Evolutionary conservation across 1,284 basidiomycete species (phyloP).

Genomic region (Ustilago shanxiensis): DNA sequence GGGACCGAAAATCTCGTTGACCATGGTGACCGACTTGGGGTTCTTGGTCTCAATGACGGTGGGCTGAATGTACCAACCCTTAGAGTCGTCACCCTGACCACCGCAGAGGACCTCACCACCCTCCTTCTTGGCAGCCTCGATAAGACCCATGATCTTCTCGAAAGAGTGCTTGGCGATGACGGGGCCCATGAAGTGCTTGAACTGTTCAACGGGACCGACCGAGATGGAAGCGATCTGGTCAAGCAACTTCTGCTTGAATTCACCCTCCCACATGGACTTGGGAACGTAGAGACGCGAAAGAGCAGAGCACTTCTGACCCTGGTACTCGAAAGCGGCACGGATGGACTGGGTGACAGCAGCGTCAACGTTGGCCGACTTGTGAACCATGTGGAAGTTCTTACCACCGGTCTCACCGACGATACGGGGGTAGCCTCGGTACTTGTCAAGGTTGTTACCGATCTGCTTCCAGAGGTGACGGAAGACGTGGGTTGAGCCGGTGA

Average conservation of each 20-base stretch:
- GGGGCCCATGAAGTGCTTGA: constrained; percentile 91
- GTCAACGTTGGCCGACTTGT: constrained; percentile 85
- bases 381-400: constrained; percentile 97
- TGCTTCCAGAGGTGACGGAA: constrained; percentile 94
- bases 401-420: constrained; percentile 94
- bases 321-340: constrained; percentile 94
- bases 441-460: constrained; percentile 82
- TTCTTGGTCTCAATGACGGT: constrained; percentile 95
- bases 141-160: constrained; percentile 87
- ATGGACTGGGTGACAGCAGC: constrained; percentile 91
- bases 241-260: constrained; percentile 86
- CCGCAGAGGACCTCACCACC: constrained; percentile 91
- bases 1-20: constrained; percentile 96
- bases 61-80: constrained; percentile 92
- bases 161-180: constrained; percentile 90
- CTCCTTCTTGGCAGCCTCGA: constrained; percentile 87
- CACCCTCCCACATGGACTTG: constrained; percentile 83
- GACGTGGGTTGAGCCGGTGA: constrained; percentile 94
- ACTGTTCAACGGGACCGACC: constrained; percentile 83
- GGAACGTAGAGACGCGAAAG: constrained; percentile 92
- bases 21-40: constrained; percentile 89
- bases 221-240: constrained; percentile 84
- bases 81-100: constrained; percentile 85
- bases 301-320: constrained; percentile 98
- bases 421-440: constrained; percentile 84